Evolutionary conservation across 2,329 filamentous ascomycete genomes (phyloP).

Genomic region (Fusarium sp.): DNA sequence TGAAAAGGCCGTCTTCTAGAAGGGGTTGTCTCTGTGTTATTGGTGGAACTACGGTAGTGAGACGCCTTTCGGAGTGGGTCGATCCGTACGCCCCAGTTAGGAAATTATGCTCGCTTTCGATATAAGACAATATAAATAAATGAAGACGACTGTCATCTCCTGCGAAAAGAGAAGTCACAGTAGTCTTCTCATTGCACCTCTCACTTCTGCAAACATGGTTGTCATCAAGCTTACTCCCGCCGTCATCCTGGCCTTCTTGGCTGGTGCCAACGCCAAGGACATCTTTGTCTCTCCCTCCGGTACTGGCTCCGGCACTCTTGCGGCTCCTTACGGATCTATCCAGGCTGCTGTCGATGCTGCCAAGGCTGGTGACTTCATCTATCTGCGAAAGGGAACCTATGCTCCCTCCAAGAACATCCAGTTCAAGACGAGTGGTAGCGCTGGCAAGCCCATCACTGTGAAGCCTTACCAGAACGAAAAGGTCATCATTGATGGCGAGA

Average conservation of each 20-base stretch:
- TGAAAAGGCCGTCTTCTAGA: neutral
- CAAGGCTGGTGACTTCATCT: slow-evolving; percentile 56
- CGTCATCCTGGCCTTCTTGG: slow-evolving; percentile 19
- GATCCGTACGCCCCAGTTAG: slow-evolving; percentile 13
- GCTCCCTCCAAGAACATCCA: slow-evolving; percentile 57
- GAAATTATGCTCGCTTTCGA: neutral
- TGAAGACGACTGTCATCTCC: neutral
- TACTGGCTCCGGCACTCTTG: slow-evolving; percentile 50
- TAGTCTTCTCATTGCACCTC: neutral
- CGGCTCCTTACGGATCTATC: slow-evolving; percentile 55
- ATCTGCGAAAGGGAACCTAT: slow-evolving; percentile 58
- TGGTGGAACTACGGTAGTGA: slow-evolving; percentile 27
- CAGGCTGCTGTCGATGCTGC: slow-evolving; percentile 57
- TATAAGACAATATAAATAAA: neutral
- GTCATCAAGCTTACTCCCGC: slow-evolving; percentile 25
- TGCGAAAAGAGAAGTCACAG: neutral
- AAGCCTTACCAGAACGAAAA: slow-evolving; percentile 54
- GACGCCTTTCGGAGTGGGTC: slow-evolving; percentile 14
- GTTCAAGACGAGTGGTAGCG: slow-evolving; percentile 55
- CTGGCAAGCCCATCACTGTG: slow-evolving; percentile 53
- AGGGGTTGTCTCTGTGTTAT: neutral
- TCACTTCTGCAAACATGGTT: slow-evolving; percentile 11
- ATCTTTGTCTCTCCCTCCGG: slow-evolving; percentile 59
- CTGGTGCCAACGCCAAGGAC: slow-evolving; percentile 43
- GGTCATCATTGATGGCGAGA: slow-evolving; percentile 58